Percentiles rank a stretch among this genome's conserved stretches.
These are phyloP conservation scores for Collybiopsis confluens DNA, from an alignment of 768 basidiomycete species.

Conservation along the genomic window DNA sequence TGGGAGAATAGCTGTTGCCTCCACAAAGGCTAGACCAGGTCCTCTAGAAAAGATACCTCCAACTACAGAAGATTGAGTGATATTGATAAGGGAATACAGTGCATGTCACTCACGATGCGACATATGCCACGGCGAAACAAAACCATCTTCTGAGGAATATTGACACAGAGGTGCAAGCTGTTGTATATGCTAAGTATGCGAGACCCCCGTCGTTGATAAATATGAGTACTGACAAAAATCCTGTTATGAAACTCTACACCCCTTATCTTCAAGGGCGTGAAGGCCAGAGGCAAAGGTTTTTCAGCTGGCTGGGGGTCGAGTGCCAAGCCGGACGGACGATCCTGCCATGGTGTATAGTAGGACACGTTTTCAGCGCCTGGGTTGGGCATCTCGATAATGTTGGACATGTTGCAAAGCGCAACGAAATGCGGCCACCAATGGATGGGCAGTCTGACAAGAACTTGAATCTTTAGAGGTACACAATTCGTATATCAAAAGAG, in stretches of 20 bases:
- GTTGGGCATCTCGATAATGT: too few species aligned
- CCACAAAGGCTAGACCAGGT: constrained; percentile 56
- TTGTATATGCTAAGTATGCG: not conserved
- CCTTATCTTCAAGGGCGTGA: constrained; percentile 52
- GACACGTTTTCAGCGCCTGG: constrained; percentile 27
- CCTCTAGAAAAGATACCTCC: constrained; percentile 47
- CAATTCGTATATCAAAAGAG: too few species aligned
- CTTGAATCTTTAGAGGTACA: too few species aligned
- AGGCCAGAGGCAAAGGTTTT: constrained; percentile 34
- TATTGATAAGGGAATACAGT: constrained; percentile 13
- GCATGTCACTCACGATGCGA: constrained; percentile 52
- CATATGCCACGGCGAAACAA: constrained; percentile 50
- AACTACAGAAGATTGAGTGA: constrained; percentile 27
- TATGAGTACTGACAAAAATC: constrained; percentile 37
- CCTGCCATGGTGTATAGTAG: constrained; percentile 39
- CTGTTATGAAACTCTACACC: constrained; percentile 52
- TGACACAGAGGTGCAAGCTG: constrained; percentile 57
- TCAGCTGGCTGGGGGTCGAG: too few species aligned
- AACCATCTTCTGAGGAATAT: constrained; percentile 54
- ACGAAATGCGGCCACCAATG: too few species aligned
- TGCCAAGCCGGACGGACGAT: constrained; percentile 34
- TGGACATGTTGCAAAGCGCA: too few species aligned
- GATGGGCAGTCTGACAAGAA: too few species aligned
- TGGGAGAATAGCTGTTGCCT: constrained; percentile 58
- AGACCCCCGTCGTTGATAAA: not conserved